Evolutionary conservation across 2,329 filamentous ascomycete species (phyloP), one percentile per base, ranked within the genome.

Genomic region (Ophiocordyceps camponoti-leonardi): DNA sequence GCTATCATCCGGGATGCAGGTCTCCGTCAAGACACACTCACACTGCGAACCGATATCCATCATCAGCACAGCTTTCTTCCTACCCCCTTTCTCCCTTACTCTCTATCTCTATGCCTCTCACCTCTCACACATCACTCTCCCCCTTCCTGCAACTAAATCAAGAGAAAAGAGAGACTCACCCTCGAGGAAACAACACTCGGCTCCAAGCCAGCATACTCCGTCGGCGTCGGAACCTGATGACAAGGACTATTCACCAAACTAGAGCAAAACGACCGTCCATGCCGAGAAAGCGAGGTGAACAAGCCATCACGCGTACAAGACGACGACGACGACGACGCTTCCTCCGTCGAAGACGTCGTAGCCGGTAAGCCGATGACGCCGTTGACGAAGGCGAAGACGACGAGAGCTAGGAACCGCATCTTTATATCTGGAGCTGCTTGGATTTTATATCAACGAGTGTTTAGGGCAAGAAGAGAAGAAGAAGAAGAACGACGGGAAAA

Each of bases 111-210:
- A 31, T 8, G 8, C 23, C 23, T 26, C 23, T 26, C 23, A 26
- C 8, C n/a, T n/a, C n/a, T n/a, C n/a, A 23, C 22, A 6, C 22
- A 23, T 23, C 22, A 23, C 4, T 23, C 22, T 23, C 22, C 4
- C 6, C 22, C 22, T 23, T 23, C 22, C 22, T 23, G 22, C 22
- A 23, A 23, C 22, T n/a, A n/a, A n/a, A n/a, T n/a, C n/a, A n/a
- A n/a, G n/a, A n/a, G n/a, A n/a, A n/a, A n/a, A n/a, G n/a, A 26
- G 8, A 16, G 6, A 48, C 60, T 54, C 46, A 62, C 60, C 31
- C 58, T 58, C 13, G 56, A 58, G 22, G 58, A 58, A 46, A 62
- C 49, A 45, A 49, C 53, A 12, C 51, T 52, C 39, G 53, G 52
- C 20, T 58, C 54, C 46, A 58, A 57, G 2, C 52, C 53, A 37